Evolutionary conservation across 768 basidiomycete species (phyloP), one percentile per base, ranked within the genome.

Genomic region (Fibroporia radiculosa): DNA sequence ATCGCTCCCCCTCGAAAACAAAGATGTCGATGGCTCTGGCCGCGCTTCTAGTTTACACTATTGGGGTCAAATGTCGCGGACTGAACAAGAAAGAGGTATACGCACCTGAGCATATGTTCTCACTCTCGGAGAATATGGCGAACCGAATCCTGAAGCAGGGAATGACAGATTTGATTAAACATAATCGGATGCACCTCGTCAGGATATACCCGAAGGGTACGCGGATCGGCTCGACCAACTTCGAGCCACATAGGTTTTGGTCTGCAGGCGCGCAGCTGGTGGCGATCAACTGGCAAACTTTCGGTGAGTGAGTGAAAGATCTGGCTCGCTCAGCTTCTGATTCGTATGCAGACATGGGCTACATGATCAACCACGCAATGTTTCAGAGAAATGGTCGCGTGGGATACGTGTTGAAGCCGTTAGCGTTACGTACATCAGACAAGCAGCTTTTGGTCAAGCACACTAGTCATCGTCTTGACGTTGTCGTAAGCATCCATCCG

Each of bases 201-300:
- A 66, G 93, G 49, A 77, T 84, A 6, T 98, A 97, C 58, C 93
- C 93, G 0, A 84, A 83, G 55, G 92, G 89, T 0, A 78, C 71
- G 23, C 67, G 93, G 29, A 70, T 98, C 26, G 82, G 70, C 47
- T 92, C 87, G 51, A 80, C 80, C 19, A 98, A 98, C 57, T 97
- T 84, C 55, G 75, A 85, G 49, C 93, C 93, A 6, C 82, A 92
- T 62, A 74, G 80, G 14, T 93, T 80, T 59, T 99, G 95, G 95
- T 78, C 80, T 1, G 80, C 80, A 2, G 95, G 95, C 0, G 76
- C 80, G 11, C 93, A 97, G 62, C 64, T 97, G 4, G 92, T 93
- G 0, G 92, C 95, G 6, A 73, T 99, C 44, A 99, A 99, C 62
- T 98, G 93, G 92, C 95, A 99, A 64, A 98, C 93, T 0, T 82